Percentiles rank a stretch among this genome's conserved stretches.
Conservation (phyloP, 495 filamentous ascomycete genomes). For the Xylaria cubensis region DNA sequence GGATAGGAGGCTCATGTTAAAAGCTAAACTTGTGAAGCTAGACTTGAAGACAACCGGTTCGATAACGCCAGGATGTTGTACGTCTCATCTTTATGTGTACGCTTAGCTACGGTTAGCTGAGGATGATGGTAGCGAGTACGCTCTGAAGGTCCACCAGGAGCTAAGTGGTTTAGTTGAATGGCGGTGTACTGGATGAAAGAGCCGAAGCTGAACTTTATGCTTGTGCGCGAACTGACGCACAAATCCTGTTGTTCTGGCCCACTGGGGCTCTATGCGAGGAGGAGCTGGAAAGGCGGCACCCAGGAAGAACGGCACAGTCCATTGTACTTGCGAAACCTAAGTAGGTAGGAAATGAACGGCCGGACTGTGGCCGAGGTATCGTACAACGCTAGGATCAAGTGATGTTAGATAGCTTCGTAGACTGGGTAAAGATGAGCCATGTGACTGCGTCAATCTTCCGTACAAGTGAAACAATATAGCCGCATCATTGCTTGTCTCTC, state of each 20-base stretch:
- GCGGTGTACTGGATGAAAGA: conserved; percentile 18
- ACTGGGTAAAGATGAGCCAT: conserved; percentile 25
- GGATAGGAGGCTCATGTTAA: conserved; percentile 9
- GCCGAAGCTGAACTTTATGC: conserved; percentile 23
- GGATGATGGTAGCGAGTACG: not conserved
- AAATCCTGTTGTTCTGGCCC: conserved; percentile 6
- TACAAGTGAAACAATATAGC: conserved; percentile 31
- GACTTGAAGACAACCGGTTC: not conserved
- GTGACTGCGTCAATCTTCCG: conserved; percentile 25
- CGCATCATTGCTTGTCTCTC: conserved; percentile 26
- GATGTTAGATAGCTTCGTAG: conserved; percentile 21
- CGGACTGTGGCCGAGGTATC: conserved; percentile 25
- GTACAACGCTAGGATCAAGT: conserved; percentile 31
- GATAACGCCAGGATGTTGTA: not conserved
- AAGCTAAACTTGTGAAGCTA: not conserved
- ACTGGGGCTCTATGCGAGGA: conserved; percentile 11
- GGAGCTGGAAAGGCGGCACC: conserved; percentile 10
- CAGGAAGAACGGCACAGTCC: not conserved
- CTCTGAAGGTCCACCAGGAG: not conserved
- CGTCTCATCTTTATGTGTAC: not conserved
- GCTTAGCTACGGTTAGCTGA: conserved; percentile 6
- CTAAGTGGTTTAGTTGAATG: conserved; percentile 20
- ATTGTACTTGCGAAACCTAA: not conserved
- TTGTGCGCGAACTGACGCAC: conserved; percentile 3
- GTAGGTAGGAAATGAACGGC: conserved; percentile 9